Percentiles rank a stretch among this genome's conserved stretches.
Conservation (phyloP, 192 early-diverging fungal genomes). For the Linnemannia exigua region DNA sequence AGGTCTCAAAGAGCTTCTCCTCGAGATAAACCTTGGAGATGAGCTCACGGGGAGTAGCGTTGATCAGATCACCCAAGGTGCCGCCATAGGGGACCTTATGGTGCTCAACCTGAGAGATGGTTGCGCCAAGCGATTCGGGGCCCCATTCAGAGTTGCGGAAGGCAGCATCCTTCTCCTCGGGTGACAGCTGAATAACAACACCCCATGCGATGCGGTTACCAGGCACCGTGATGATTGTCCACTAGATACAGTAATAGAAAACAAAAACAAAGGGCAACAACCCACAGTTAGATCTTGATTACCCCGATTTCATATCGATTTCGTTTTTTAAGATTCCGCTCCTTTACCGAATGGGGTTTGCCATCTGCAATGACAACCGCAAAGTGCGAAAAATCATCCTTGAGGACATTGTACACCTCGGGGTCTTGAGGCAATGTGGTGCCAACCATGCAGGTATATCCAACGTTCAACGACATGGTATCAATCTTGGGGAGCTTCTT, state of each 20-base stretch:
- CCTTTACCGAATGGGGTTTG: slow-evolving; percentile 32
- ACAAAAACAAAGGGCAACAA: background rate
- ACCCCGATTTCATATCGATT: background rate
- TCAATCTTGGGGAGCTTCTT: slow-evolving; percentile 29
- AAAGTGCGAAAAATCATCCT: slow-evolving; percentile 13
- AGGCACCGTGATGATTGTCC: slow-evolving; percentile 17
- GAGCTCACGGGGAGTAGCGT: slow-evolving; percentile 22
- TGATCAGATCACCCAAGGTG: slow-evolving; percentile 37
- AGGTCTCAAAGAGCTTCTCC: slow-evolving; percentile 48
- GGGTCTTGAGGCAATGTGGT: slow-evolving; percentile 29
- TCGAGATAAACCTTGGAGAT: slow-evolving; percentile 45
- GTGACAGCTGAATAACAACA: slow-evolving; percentile 7
- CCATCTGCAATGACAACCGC: slow-evolving; percentile 15
- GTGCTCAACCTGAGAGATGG: slow-evolving; percentile 5
- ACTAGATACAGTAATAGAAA: slow-evolving; percentile 8
- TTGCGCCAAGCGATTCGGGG: background rate
- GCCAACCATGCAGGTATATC: slow-evolving; percentile 27
- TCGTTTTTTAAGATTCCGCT: background rate
- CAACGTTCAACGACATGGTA: slow-evolving; percentile 4
- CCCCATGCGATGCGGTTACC: slow-evolving; percentile 20
- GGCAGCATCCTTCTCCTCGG: slow-evolving; percentile 8
- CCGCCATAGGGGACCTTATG: slow-evolving; percentile 25
- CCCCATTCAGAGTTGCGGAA: slow-evolving; percentile 37
- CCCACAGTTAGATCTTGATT: background rate
- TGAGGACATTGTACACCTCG: slow-evolving; percentile 29